Conservation (phyloP, 768 basidiomycete species). For the Amyloporia xantha region DNA sequence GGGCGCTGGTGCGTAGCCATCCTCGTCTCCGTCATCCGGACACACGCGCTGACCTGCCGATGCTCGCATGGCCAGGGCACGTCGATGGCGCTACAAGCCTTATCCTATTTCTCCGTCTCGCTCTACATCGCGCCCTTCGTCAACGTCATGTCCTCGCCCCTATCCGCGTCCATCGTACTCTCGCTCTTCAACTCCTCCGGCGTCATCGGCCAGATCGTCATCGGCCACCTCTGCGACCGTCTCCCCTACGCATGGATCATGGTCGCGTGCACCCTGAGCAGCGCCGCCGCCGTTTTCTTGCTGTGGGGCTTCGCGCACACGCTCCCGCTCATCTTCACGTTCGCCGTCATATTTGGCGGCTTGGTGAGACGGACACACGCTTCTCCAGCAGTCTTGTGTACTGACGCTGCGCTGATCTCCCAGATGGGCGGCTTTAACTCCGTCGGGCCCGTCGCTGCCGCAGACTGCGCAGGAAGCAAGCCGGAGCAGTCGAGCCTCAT, state of each 20-base stretch:
- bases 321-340: slow-evolving; percentile 15
- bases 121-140: slow-evolving; percentile 20
- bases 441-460: slow-evolving; percentile 12
- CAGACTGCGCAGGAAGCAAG: slow-evolving; percentile 16
- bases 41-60: not conserved
- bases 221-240: slow-evolving; percentile 19
- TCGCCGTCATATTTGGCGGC: slow-evolving; percentile 20
- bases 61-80: too few species aligned
- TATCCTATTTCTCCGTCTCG: slow-evolving; percentile 22
- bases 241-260: slow-evolving; percentile 21
- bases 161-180: slow-evolving; percentile 17
- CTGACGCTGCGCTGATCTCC: not conserved
- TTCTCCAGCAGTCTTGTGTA: not conserved
- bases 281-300: slow-evolving; percentile 14
- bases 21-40: not conserved
- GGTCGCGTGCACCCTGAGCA: slow-evolving; percentile 14
- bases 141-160: slow-evolving; percentile 13
- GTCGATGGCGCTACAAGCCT: slow-evolving; percentile 16
- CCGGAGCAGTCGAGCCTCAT: slow-evolving; percentile 16
- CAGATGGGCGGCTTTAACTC: slow-evolving; percentile 20
- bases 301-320: slow-evolving; percentile 20
- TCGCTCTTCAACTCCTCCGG: slow-evolving; percentile 20
- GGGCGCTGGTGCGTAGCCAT: slow-evolving; percentile 14
- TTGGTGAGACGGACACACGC: slow-evolving; percentile 8
- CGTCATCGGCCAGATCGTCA: slow-evolving; percentile 20